Percentiles rank a stretch among this genome's conserved stretches.
phyloP scores from a whole-genome alignment of 2,329 filamentous ascomycete species.

The Aspergillus luchuensis region DNA sequence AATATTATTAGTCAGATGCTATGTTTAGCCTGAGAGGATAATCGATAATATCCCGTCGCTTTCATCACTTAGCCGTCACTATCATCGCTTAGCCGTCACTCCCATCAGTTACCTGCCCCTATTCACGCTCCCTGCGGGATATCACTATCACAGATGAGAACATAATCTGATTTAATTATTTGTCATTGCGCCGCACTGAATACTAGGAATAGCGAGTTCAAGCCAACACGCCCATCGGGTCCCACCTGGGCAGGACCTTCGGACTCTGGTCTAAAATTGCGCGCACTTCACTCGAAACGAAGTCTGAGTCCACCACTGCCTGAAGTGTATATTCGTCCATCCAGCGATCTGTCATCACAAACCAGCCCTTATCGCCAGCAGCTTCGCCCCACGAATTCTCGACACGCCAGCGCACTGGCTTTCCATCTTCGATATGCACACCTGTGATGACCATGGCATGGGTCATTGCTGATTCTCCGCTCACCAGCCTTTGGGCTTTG shows the following conservation, averaged over 20 bases:
- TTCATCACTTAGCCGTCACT: no score
- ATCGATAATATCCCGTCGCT: no score
- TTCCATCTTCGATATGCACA: conserved; percentile 72
- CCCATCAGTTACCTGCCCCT: no score
- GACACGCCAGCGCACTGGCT: conserved; percentile 76
- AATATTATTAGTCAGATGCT: no score
- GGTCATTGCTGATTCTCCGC: conserved; percentile 80
- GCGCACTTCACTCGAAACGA: conserved; percentile 65
- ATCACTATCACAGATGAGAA: no score
- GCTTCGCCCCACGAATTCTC: conserved; percentile 80
- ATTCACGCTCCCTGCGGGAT: no score
- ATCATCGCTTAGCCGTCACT: no score
- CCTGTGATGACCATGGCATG: conserved; percentile 91
- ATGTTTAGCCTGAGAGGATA: no score
- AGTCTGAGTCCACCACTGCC: conserved; percentile 75
- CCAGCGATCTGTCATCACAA: conserved; percentile 83
- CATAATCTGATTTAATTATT: no score
- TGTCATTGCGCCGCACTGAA: no score
- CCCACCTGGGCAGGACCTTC: conserved; percentile 73
- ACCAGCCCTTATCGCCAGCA: conserved; percentile 77
- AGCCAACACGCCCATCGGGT: conserved; percentile 76
- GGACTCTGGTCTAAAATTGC: conserved; percentile 72
- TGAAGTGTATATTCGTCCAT: conserved; percentile 84
- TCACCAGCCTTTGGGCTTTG: conserved; percentile 73
- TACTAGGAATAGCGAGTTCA: conserved; percentile 32